Base-by-base conservation (phyloP, 352 stramenopile species). In the Thalassiosira allenii region DNA sequence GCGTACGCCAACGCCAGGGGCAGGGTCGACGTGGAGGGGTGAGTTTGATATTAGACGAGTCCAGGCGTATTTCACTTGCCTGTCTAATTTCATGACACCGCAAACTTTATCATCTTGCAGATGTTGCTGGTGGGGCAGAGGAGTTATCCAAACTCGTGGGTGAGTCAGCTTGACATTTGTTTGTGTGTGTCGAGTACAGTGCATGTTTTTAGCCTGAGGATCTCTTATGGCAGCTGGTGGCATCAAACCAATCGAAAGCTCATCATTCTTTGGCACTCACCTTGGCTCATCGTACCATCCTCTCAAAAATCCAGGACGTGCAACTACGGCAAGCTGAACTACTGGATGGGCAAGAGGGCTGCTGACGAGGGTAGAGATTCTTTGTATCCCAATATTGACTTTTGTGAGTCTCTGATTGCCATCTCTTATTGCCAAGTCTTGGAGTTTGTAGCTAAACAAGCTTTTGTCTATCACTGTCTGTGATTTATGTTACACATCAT, bases 271-370 rank as follows among this genome's bases (percentile, higher is more conserved):
- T n/a, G n/a, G n/a, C n/a, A n/a, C n/a, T n/a, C n/a, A n/a, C n/a
- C n/a, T n/a, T n/a, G n/a, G n/a, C n/a, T n/a, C n/a, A n/a, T n/a
- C n/a, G n/a, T n/a, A n/a, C n/a, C n/a, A n/a, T n/a, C n/a, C n/a
- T n/a, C n/a, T n/a, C n/a, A n/a, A n/a, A n/a, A n/a, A n/a, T n/a
- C 14, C 30, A 67, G 75, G 2, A 58, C 59, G 12, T 86, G 79
- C 61, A 87, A 80, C 41, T 87, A 81, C 51, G 74, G 79, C 34
- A 87, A 87, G 64, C 56, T 87, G 29, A 87, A 87, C 70, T 81
- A 87, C 40, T 75, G 44, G 9, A 20, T 87, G 1, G 79, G 79
- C 29, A 59, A 52, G 34, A 20, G 79, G 0, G 75, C 79, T n/a
- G 32, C 59, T 30, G 58, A 58, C 58, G 79, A 87, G 44, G 75